Base-by-base conservation (phyloP, 2,329 filamentous ascomycete genomes). In the Cladosporium sp. region DNA sequence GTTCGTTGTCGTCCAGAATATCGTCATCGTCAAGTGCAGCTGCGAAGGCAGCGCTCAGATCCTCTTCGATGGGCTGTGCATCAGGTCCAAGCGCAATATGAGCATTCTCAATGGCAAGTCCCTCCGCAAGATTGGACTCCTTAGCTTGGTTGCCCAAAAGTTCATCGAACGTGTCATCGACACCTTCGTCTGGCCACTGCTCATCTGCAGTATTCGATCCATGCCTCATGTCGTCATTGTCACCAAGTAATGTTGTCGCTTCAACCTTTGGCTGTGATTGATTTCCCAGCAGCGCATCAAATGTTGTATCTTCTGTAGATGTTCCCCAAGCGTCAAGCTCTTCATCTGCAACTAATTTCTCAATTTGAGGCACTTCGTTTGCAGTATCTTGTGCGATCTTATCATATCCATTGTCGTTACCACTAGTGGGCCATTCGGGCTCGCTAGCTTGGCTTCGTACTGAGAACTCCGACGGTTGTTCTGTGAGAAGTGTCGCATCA, bases 1-100 rank as follows among this genome's bases (percentile, higher is more conserved):
- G 67, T 54, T 79, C 67, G 22, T 64, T 64, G 48, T 70, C 69
- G 22, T 69, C 69, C 42, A 71, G 55, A 19, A 73, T 57, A 34
- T 79, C 74, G 32, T 90, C 88, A 49, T 89, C 88, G 13, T 78
- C 90, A 65, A 97, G 83, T 42, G 90, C 89, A 47, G 89, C 88
- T 62, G 90, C 84, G 90, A 93, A 96, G 64, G 90, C 86, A 17
- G 89, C 89, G 45, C 88, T 87, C 39, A 94, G 72, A 67, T 93
- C 89, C 40, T 86, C 82, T 6, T 81, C 76, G 4, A 36, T 32
- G 5, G 53, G 47, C 10, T 47, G 22, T 32, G 45, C 17, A 35
- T 50, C n/a, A n/a, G 51, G n/a, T 52, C 36, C 15, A 35, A n/a
- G 19, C 20, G 49, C 12, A 25, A 15, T 9, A 19, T 39, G 17